These are phyloP conservation scores for Candida ipomoeae DNA, from an alignment of 805 yeast genomes.

Conservation along the genomic window DNA sequence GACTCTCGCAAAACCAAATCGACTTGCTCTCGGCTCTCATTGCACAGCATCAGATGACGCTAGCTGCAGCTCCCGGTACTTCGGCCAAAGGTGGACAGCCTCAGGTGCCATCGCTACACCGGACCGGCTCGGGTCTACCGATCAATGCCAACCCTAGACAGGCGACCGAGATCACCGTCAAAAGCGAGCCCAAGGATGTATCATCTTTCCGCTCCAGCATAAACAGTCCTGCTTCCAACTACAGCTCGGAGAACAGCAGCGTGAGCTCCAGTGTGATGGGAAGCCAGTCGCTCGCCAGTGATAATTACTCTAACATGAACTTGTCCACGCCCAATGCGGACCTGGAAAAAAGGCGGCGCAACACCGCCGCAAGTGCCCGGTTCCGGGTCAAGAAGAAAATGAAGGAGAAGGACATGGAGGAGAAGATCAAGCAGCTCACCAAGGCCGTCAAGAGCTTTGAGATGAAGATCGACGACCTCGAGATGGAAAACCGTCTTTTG, in stretches of 20 bases:
- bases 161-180: not conserved
- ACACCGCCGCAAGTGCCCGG: conserved; percentile 63
- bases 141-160: not conserved
- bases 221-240: conserved; percentile 14
- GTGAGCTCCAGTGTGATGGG: conserved; percentile 9
- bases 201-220: not conserved
- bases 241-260: conserved; percentile 13
- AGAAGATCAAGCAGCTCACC: conserved; percentile 38
- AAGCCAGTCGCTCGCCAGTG: not conserved
- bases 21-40: conserved; percentile 69
- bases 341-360: conserved; percentile 51
- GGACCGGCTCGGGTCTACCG: not conserved
- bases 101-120: conserved; percentile 1
- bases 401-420: conserved; percentile 57
- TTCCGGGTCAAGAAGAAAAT: conserved; percentile 60
- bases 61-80: conserved; percentile 5
- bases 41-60: conserved; percentile 56
- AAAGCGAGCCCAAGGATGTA: not conserved
- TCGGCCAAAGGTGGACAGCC: not conserved
- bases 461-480: conserved; percentile 46
- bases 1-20: conserved; percentile 64
- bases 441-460: conserved; percentile 46
- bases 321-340: conserved; percentile 16
- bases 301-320: not conserved
- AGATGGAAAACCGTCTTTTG: conserved; percentile 59